Conservation (phyloP, 1,284 basidiomycete species). For the Ustilago trichophora region DNA sequence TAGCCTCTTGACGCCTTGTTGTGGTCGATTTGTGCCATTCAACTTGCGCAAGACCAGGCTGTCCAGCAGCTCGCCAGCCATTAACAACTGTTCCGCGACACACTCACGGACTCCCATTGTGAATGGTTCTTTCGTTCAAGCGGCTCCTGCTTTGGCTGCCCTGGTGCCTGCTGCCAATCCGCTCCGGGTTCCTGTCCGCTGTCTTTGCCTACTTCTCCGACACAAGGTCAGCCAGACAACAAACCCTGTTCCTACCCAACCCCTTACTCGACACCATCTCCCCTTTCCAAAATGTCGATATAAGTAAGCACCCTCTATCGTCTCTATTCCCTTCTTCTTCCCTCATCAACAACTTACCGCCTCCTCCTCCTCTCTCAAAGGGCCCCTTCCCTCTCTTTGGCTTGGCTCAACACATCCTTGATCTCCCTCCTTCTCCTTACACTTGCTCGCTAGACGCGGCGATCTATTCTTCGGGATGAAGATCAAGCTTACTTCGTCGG, state of each 20-base stretch:
- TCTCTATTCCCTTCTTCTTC: neutral
- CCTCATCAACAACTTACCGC: neutral
- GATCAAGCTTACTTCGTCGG: conserved; percentile 34
- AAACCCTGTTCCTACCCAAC: neutral
- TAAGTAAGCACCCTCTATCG: neutral
- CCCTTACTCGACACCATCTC: neutral
- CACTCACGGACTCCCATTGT: too few relatives aligned
- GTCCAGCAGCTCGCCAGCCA: neutral
- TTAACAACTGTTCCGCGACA: neutral
- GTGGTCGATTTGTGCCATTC: too few relatives aligned
- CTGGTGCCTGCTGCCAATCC: too few relatives aligned
- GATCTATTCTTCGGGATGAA: conserved; percentile 13
- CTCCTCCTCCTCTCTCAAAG: neutral
- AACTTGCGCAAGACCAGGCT: too few relatives aligned
- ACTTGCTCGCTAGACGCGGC: neutral
- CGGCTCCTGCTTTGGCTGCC: too few relatives aligned
- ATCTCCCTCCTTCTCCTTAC: neutral
- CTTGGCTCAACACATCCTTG: neutral
- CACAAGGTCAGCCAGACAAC: too few relatives aligned
- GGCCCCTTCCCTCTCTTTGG: neutral
- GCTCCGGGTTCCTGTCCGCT: too few relatives aligned
- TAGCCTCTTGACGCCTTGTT: too few relatives aligned
- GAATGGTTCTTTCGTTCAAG: too few relatives aligned
- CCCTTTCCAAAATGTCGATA: neutral
- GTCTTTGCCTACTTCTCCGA: too few relatives aligned